Evolutionary conservation across 73 alveolate genomes (phyloP).

Genomic region (Paramecium sexaurelia): DNA sequence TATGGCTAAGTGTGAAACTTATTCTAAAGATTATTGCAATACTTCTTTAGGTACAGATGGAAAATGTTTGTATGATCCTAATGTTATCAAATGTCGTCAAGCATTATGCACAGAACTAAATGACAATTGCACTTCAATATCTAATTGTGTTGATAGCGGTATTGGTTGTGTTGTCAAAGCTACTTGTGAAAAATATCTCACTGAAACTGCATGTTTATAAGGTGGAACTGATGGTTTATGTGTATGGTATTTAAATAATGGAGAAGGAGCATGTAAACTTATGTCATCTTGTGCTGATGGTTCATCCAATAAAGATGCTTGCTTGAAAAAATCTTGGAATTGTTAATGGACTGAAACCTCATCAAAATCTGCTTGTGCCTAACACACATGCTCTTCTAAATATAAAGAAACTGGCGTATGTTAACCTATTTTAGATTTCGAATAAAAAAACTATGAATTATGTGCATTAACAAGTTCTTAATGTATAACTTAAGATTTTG

Average conservation of each 20-base stretch:
- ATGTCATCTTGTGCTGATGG: conserved; percentile 40
- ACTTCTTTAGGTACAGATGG: conserved; percentile 40
- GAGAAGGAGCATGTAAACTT: conserved; percentile 7
- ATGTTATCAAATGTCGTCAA: not conserved
- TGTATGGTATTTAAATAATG: conserved; percentile 31
- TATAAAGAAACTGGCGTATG: not conserved
- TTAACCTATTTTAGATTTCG: conserved; percentile 25
- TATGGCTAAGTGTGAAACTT: not conserved
- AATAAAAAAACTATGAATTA: not conserved
- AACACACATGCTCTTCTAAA: not conserved
- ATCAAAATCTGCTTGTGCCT: not conserved
- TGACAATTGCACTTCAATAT: not conserved
- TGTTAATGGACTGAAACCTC: conserved; percentile 32
- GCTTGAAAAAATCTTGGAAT: not conserved
- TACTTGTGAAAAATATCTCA: not conserved
- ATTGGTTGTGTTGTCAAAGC: not conserved
- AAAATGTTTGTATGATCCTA: conserved; percentile 13
- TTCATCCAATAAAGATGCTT: not conserved
- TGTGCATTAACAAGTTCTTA: not conserved
- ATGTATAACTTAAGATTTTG: not conserved
- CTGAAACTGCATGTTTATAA: not conserved
- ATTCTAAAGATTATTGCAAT: not conserved
- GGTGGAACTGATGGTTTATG: conserved; percentile 57
- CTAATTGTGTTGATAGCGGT: conserved; percentile 29
- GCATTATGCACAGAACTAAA: not conserved